These are phyloP conservation scores for Carpinus viminea DNA, from an alignment of 306 rosid species.

Conservation along the genomic window DNA sequence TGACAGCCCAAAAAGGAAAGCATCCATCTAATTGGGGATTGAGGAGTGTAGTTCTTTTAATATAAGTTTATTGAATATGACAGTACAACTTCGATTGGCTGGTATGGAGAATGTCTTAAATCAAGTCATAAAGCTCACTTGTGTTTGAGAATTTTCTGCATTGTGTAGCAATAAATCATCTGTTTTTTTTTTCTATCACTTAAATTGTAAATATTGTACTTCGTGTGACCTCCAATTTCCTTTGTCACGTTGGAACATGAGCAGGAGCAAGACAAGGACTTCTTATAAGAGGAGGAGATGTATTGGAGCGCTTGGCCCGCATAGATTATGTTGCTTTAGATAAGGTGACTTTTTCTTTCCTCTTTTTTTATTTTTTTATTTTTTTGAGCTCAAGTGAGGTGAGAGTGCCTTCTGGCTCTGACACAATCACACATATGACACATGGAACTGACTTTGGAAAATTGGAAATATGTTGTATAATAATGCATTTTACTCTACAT, in stretches of 20 bases:
- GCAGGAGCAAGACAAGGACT: constrained; percentile 98
- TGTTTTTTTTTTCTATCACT: constrained; percentile 14
- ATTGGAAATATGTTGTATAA: not conserved
- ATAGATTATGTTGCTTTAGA: constrained; percentile 80
- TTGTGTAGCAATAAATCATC: not conserved
- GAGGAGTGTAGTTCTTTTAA: not conserved
- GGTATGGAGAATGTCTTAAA: not conserved
- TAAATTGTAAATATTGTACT: not conserved
- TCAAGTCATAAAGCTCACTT: not conserved
- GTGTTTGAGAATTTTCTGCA: not conserved
- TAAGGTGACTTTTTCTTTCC: constrained; percentile 49
- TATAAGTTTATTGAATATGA: not conserved
- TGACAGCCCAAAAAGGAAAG: too few relatives aligned
- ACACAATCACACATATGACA: not conserved
- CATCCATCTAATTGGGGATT: not conserved
- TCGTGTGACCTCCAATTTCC: constrained; percentile 1
- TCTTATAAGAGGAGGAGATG: constrained; percentile 95
- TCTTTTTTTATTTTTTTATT: too few relatives aligned
- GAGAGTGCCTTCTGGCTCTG: not conserved
- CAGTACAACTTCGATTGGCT: not conserved
- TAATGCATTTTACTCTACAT: constrained; percentile 6
- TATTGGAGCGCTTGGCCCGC: constrained; percentile 79
- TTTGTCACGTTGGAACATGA: constrained; percentile 26
- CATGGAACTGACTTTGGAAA: not conserved
- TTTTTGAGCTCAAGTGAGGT: constrained; percentile 71